Evolutionary conservation across 2,329 filamentous ascomycete species (phyloP).

Genomic region (Blastomyces gilchristii): DNA sequence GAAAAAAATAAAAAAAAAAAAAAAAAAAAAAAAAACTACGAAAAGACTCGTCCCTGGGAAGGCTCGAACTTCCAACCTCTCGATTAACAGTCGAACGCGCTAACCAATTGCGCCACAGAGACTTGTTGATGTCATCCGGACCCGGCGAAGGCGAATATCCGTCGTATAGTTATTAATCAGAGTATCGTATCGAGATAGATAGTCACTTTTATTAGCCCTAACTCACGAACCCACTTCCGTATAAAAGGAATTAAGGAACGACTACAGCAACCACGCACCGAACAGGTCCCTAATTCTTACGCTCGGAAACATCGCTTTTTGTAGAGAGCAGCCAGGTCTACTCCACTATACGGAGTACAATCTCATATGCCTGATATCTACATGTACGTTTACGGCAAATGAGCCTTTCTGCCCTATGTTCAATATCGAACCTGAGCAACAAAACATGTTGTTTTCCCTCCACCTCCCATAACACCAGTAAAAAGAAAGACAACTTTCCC

Average conservation of each 20-base stretch:
- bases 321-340: no score
- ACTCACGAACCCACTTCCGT: no score
- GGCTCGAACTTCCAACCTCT: slow-evolving; percentile 35
- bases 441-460: background rate
- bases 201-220: no score
- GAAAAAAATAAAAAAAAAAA: background rate
- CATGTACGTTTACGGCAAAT: background rate
- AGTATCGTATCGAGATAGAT: no score
- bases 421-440: background rate
- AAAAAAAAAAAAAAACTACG: background rate
- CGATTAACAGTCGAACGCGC: slow-evolving; percentile 13
- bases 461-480: background rate
- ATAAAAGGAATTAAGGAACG: no score
- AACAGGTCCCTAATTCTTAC: no score
- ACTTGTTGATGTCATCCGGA: background rate
- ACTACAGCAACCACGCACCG: no score
- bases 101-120: slow-evolving; percentile 9
- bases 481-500: background rate
- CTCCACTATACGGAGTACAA: background rate
- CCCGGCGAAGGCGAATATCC: background rate
- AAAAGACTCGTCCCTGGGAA: slow-evolving; percentile 27
- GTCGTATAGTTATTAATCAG: background rate
- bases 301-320: no score
- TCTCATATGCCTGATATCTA: background rate
- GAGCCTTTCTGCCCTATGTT: no score